These are phyloP conservation scores for Solanum appendiculatum DNA, from an alignment of 257 asterid genomes.

Conservation along the genomic window DNA sequence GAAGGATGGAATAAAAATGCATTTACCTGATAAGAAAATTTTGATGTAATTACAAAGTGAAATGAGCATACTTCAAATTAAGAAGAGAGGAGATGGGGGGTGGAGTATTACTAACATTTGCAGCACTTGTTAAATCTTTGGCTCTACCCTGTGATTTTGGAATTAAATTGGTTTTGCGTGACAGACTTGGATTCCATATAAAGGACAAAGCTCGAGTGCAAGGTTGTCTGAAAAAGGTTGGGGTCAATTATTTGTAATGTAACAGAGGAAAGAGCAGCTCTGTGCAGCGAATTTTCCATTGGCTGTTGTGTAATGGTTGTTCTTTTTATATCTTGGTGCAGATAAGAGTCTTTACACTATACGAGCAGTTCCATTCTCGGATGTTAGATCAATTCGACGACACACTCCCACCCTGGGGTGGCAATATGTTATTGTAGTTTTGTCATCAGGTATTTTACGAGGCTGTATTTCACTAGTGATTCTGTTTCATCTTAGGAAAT, in stretches of 20 bases:
- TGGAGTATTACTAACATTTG: neutral
- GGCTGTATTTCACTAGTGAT: neutral
- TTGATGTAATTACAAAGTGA: neutral
- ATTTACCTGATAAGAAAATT: neutral
- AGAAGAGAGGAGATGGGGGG: neutral
- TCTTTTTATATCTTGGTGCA: slow-evolving; percentile 31
- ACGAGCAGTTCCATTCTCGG: slow-evolving; percentile 77
- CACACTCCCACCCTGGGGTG: slow-evolving; percentile 89
- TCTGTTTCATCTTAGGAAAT: neutral
- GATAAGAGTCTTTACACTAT: slow-evolving; percentile 83
- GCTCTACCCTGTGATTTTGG: neutral
- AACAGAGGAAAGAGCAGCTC: neutral
- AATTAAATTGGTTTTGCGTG: neutral
- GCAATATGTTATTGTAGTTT: slow-evolving; percentile 88
- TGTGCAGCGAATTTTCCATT: neutral
- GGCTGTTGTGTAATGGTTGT: slow-evolving; percentile 5
- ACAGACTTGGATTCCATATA: slow-evolving; percentile 98
- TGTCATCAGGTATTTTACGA: slow-evolving; percentile 57
- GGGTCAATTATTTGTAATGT: neutral
- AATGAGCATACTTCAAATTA: neutral
- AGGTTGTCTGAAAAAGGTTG: slow-evolving; percentile 85
- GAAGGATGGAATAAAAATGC: neutral
- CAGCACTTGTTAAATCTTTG: neutral
- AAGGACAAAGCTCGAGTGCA: slow-evolving; percentile 78
- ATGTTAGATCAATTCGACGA: slow-evolving; percentile 76